These are phyloP conservation scores for Nicotiana knightiana DNA, from an alignment of 257 asterid species.

Conservation along the genomic window DNA sequence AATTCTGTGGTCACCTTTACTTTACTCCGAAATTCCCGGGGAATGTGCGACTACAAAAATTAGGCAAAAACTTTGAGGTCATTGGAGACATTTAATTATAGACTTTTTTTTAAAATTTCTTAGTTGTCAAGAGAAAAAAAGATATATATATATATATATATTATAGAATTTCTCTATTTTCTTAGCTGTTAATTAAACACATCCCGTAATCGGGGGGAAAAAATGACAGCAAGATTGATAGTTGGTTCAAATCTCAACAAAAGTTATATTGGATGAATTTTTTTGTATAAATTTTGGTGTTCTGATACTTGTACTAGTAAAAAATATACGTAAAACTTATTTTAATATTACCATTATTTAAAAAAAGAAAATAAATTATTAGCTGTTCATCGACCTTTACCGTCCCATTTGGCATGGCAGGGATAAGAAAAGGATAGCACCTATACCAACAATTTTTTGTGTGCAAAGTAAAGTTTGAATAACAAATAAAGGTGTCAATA, in stretches of 20 bases:
- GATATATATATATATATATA: no score
- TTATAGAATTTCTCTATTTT: no score
- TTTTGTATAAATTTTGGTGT: neutral
- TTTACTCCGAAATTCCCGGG: neutral
- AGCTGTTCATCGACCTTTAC: neutral
- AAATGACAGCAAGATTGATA: no score
- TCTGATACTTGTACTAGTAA: neutral
- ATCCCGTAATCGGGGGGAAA: no score
- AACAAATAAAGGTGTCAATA: neutral
- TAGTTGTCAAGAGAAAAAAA: neutral
- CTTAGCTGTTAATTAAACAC: no score
- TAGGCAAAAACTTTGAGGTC: neutral
- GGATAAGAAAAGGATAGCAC: conserved; percentile 7
- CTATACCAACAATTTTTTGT: neutral
- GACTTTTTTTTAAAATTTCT: neutral
- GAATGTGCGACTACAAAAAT: neutral
- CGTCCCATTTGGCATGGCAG: neutral
- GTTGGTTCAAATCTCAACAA: neutral
- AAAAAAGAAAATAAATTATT: neutral
- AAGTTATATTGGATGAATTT: neutral
- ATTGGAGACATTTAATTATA: neutral
- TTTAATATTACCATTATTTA: no score
- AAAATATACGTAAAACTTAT: no score
- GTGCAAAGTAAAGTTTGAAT: neutral
- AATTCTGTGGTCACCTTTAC: neutral